Percentiles rank a stretch among this genome's conserved stretches.
Conservation (phyloP, 345 rosid species). For the Salix udensis region DNA sequence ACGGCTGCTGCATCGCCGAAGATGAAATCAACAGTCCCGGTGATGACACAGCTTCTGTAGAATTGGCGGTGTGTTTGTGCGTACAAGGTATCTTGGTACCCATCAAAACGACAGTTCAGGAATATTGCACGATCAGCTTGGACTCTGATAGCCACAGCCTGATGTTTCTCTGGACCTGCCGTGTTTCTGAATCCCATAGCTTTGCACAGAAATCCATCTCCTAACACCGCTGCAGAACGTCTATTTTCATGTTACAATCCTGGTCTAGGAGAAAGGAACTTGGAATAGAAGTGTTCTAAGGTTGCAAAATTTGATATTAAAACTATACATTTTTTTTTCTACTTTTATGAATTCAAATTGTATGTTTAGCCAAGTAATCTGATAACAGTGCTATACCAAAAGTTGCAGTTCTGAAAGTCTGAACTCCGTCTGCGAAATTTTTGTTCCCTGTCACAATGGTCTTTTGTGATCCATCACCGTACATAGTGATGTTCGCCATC, state of each 20-base stretch:
- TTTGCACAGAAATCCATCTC: slow-evolving; percentile 60
- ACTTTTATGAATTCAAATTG: not conserved
- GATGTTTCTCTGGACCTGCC: slow-evolving; percentile 67
- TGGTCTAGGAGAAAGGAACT: not conserved
- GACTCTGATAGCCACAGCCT: slow-evolving; percentile 75
- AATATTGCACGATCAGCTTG: slow-evolving; percentile 63
- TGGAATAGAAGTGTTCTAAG: not conserved
- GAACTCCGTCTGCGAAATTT: slow-evolving; percentile 50
- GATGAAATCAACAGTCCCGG: slow-evolving; percentile 78
- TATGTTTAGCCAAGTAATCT: not conserved
- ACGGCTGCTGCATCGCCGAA: slow-evolving; percentile 80
- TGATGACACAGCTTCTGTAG: slow-evolving; percentile 60
- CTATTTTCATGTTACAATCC: not conserved
- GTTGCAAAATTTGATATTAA: not conserved
- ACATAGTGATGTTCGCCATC: slow-evolving; percentile 55
- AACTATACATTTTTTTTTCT: not conserved
- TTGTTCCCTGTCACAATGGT: slow-evolving; percentile 60
- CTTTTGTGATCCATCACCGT: slow-evolving; percentile 88
- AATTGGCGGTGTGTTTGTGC: slow-evolving; percentile 79
- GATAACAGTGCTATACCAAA: slow-evolving; percentile 43
- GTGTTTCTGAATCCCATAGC: slow-evolving; percentile 85
- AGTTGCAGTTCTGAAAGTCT: slow-evolving; percentile 55
- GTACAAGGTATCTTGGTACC: slow-evolving; percentile 66
- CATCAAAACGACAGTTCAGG: slow-evolving; percentile 73
- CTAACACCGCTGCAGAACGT: slow-evolving; percentile 54